Base-by-base conservation (phyloP, 1,284 basidiomycete genomes). In the Athelia sp. region DNA sequence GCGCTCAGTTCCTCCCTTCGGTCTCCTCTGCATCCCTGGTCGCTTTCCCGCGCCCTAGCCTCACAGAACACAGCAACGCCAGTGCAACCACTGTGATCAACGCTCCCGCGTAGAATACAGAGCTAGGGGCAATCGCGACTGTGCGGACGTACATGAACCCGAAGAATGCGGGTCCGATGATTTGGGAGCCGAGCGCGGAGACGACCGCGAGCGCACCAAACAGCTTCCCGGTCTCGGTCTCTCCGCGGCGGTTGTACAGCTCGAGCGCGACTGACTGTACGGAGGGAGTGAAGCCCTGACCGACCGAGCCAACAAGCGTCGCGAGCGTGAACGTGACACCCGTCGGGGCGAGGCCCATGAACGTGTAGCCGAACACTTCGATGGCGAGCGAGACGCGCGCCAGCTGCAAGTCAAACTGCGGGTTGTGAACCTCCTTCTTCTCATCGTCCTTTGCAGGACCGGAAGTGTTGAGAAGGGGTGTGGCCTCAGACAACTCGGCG, bases 141-240 rank as follows among this genome's bases (percentile, higher is more conserved):
- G 82, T 87, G 51, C 70, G 74, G 59, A 79, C 69, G 58, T 79
- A 88, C 14, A 81, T 70, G 21, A 79, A 45, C 1, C 82, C 81
- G 56, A 81, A 87, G 19, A 86, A 18, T 10, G 78, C 64, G 1
- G 85, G 84, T 0, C 83, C 82, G 9, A 85, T 22, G 35, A 81
- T 74, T 54, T 76, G 73, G 24, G 72, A 68, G 53, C 79, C 79
- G 57, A 90, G 58, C 2, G 82, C 74, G 54, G 85, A 79, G 11
- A 90, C 58, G 31, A 91, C 84, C 51, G 81, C 80, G 50, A 91
- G 56, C 2, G 80, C 83, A 15, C 88, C 89, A 59, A 90, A 90
- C 13, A 92, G 67, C 53, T 71, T 72, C 2, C 86, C 87, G 3
- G 71, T 63, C 60, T 87, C 83, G 13, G 62, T 67, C 2, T 76